Percentiles rank a stretch among this genome's conserved stretches.
phyloP scores from a whole-genome alignment of 1,139 yeast species.

The Diutina scorzettiae region DNA sequence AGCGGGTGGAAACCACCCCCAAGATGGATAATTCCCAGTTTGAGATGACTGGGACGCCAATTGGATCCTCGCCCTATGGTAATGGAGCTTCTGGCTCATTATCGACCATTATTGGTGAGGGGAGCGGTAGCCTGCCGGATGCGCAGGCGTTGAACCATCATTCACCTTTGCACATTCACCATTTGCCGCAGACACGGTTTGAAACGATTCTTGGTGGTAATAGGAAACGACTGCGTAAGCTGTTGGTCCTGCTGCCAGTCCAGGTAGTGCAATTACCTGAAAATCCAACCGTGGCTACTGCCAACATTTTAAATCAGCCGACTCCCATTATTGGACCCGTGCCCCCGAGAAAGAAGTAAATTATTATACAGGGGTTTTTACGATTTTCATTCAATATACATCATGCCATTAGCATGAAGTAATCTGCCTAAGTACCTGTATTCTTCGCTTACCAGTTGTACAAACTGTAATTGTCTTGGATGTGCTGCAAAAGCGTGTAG shows the following conservation, averaged over 20 bases:
- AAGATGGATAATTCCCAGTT: neutral
- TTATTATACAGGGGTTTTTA: too few relatives aligned
- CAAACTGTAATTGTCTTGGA: neutral
- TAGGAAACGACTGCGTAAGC: neutral
- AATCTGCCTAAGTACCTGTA: too few relatives aligned
- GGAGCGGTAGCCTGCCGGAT: neutral
- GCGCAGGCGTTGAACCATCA: neutral
- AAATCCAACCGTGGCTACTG: slow-evolving; percentile 4
- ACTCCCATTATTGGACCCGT: neutral
- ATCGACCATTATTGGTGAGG: neutral
- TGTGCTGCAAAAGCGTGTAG: neutral
- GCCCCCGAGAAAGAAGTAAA: neutral
- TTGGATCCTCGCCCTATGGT: neutral
- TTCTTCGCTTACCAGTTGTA: neutral
- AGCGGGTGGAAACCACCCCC: slow-evolving; percentile 1
- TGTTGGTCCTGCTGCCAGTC: slow-evolving; percentile 2
- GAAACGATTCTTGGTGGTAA: neutral
- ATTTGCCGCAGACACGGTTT: slow-evolving; percentile 2
- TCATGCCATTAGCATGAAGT: too few relatives aligned
- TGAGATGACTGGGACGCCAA: neutral
- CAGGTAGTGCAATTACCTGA: slow-evolving; percentile 4
- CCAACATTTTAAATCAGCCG: slow-evolving; percentile 1
- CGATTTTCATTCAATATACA: too few relatives aligned
- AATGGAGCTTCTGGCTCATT: neutral
- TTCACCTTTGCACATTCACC: neutral